Evolutionary conservation across 179 eudicot genomes (phyloP), one percentile per base, ranked within the genome.

Genomic region (Drosera spatulata): DNA sequence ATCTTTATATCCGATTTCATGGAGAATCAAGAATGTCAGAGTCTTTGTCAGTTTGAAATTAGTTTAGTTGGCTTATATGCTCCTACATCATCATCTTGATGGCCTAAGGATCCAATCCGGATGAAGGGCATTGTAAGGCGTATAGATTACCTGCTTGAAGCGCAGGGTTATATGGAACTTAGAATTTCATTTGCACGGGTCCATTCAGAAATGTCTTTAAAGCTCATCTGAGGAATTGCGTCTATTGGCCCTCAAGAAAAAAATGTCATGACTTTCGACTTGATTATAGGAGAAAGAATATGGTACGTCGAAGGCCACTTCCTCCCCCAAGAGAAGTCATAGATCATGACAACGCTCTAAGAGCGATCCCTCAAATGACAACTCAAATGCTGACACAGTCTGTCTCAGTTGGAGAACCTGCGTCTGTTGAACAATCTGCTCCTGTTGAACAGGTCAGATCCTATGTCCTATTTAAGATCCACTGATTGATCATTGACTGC

Each of bases 321-420:
- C 88, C 81, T 65, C 96, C 91, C 49, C 96, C 96, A 3, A 79
- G 53, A 49, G 83, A 64, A 75, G 86, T 86, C 52, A 71, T 77
- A 51, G 80, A 81, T 9, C 87, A 79, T 47, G 96, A 81, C 61
- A 78, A 78, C 55, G 73, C 80, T 3, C 73, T 60, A 64, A 68
- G 55, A 56, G 48, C 75, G 62, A 57, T 40, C 44, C 67, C 68
- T 42, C 50, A 59, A 14, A 49, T 7, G 50, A 51, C 69, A 58
- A 67, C 65, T 15, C 63, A 22, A 22, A 22, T 22, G 33, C 33
- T 1, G 33, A 22, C 33, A 22, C 33, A 22, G 33, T 22, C 33
- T 22, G 33, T 22, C 33, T 22, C 33, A 22, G 33, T 22, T 22
- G 33, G 33, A 22, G 33, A 22, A 22, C 33, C 33, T 22, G 33